Evolutionary conservation across 257 asterid genomes (phyloP).

Genomic region (Fraxinus quadrangulata): DNA sequence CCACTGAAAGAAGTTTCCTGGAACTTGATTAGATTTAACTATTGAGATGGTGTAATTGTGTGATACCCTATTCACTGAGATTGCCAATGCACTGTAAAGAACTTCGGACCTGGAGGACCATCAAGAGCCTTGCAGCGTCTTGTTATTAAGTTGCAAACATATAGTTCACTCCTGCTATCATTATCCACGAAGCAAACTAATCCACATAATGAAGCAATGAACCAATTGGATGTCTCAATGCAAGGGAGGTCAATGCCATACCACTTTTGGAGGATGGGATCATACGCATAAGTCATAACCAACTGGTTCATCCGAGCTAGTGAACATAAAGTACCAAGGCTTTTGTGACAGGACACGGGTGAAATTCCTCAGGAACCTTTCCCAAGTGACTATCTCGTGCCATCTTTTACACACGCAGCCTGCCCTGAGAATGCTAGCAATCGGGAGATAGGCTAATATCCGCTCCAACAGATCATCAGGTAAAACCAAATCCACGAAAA

Average conservation of each 20-base stretch:
- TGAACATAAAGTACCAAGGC: conserved; percentile 99
- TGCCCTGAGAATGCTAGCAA: conserved; percentile 77
- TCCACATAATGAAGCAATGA: conserved; percentile 76
- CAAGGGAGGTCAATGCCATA: conserved; percentile 77
- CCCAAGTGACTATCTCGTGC: conserved; percentile 72
- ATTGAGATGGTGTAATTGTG: conserved; percentile 53
- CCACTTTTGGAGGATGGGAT: conserved; percentile 79
- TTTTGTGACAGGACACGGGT: conserved; percentile 58
- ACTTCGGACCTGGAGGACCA: conserved; percentile 72
- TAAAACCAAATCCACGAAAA: conserved; percentile 63
- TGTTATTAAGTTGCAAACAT: conserved; percentile 81
- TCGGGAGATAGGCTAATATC: conserved; percentile 71
- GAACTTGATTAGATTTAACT: conserved; percentile 83
- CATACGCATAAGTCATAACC: conserved; percentile 90
- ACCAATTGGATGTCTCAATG: conserved; percentile 71
- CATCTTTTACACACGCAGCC: conserved; percentile 85
- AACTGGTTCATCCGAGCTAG: conserved; percentile 78
- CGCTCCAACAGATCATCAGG: conserved; percentile 93
- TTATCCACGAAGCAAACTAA: conserved; percentile 89
- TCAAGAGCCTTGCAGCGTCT: conserved; percentile 44
- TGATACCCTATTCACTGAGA: conserved; percentile 47
- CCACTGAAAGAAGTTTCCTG: conserved; percentile 77
- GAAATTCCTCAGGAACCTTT: conserved; percentile 66
- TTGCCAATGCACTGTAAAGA: conserved; percentile 74
- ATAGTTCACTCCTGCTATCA: conserved; percentile 67